These are phyloP conservation scores for Galerina sulciceps DNA, from an alignment of 768 basidiomycete genomes.

Conservation along the genomic window DNA sequence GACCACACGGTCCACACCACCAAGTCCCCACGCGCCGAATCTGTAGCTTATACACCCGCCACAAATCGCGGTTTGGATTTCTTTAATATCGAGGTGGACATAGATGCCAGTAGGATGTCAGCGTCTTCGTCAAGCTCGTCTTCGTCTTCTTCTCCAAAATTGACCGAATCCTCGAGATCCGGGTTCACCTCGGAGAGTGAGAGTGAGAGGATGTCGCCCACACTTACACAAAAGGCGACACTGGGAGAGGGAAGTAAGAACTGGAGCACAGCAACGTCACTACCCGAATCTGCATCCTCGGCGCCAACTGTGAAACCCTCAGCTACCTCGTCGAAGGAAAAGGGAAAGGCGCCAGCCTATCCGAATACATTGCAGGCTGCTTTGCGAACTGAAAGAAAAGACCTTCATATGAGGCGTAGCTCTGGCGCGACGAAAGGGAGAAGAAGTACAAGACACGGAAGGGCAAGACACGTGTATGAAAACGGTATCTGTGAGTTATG, in stretches of 20 bases:
- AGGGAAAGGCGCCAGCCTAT: constrained; percentile 8
- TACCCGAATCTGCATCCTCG: not conserved
- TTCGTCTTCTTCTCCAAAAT: not conserved
- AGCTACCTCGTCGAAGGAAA: not conserved
- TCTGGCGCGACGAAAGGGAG: not conserved
- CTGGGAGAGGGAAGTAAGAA: not conserved
- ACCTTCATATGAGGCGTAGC: not conserved
- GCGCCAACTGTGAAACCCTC: not conserved
- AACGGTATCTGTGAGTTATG: constrained; percentile 13
- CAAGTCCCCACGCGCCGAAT: not conserved
- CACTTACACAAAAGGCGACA: not conserved
- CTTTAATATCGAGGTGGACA: not conserved
- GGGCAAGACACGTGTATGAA: constrained; percentile 11
- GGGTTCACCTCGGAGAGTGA: constrained; percentile 5
- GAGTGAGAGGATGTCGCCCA: constrained; percentile 1
- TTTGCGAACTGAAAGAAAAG: not conserved
- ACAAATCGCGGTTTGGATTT: not conserved
- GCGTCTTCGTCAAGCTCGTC: not conserved
- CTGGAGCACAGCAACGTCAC: not conserved
- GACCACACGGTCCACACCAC: not conserved
- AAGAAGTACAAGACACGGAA: not conserved
- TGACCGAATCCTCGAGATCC: not conserved
- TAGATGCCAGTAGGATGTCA: not conserved
- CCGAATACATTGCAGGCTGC: not conserved
- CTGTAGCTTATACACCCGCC: not conserved